These are phyloP conservation scores for Pestalotiopsis sp. DNA, from an alignment of 2,329 filamentous ascomycete species.

Conservation along the genomic window DNA sequence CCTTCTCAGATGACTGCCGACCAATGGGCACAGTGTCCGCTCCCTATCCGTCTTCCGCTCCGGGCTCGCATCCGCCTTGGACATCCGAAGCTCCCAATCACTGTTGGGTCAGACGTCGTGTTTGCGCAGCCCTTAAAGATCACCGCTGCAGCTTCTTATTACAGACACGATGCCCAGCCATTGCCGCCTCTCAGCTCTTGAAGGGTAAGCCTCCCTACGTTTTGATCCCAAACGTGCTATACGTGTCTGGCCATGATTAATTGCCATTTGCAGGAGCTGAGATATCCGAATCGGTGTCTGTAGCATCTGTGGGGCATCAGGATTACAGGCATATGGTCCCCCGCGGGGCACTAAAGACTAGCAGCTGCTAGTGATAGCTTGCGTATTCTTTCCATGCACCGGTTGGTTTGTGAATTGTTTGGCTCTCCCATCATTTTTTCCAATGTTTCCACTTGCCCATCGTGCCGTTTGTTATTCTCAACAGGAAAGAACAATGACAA, in stretches of 20 bases:
- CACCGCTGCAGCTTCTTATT: neutral
- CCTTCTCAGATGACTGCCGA: neutral
- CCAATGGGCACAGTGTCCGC: conserved; percentile 12
- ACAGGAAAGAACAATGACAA: too few species aligned
- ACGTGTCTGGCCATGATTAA: neutral
- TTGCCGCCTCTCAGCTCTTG: neutral
- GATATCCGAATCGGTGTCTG: neutral
- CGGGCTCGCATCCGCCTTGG: conserved; percentile 4
- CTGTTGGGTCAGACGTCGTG: neutral
- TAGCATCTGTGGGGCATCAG: too few species aligned
- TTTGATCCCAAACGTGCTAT: neutral
- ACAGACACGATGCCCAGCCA: neutral
- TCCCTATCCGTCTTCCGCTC: conserved; percentile 12
- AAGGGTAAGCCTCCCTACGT: neutral
- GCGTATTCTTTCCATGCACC: too few species aligned
- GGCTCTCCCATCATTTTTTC: too few species aligned
- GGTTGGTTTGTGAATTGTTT: too few species aligned
- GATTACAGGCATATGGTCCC: too few species aligned
- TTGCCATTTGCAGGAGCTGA: neutral
- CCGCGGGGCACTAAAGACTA: too few species aligned
- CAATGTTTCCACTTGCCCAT: too few species aligned
- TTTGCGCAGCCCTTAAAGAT: neutral
- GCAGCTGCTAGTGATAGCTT: too few species aligned
- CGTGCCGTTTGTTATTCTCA: too few species aligned
- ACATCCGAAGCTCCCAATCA: conserved; percentile 11